Evolutionary conservation across 2,329 filamentous ascomycete species (phyloP).

Genomic region (Curvularia sp.): DNA sequence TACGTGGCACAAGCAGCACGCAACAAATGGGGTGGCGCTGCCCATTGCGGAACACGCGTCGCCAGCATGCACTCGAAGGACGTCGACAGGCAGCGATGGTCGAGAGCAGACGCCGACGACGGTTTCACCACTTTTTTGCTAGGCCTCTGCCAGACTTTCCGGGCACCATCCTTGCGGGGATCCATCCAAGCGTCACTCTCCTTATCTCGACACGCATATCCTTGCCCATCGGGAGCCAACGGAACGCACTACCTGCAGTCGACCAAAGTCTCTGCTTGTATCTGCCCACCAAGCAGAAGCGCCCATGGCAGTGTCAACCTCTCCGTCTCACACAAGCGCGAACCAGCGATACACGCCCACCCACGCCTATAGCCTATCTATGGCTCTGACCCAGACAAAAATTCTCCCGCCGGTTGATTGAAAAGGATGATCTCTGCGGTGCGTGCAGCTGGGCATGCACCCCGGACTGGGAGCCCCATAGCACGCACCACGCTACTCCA

Average conservation of each 20-base stretch:
- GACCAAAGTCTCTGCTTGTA: background rate
- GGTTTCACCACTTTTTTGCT: conserved; percentile 13
- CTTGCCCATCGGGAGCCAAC: conserved; percentile 17
- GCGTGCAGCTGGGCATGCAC: conserved; percentile 27
- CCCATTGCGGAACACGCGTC: conserved; percentile 19
- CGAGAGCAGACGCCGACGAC: background rate
- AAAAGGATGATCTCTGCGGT: conserved; percentile 10
- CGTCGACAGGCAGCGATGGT: background rate
- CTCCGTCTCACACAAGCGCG: conserved; percentile 8
- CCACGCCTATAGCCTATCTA: conserved; percentile 9
- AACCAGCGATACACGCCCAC: background rate
- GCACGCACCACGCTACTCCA: conserved; percentile 23
- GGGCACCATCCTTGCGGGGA: conserved; percentile 19
- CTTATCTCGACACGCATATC: conserved; percentile 18
- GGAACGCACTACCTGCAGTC: conserved; percentile 7
- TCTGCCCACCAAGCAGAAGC: background rate
- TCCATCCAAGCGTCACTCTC: conserved; percentile 20
- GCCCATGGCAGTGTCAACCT: background rate
- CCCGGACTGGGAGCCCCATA: conserved; percentile 34
- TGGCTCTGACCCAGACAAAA: background rate
- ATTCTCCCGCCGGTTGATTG: conserved; percentile 13
- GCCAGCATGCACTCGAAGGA: background rate
- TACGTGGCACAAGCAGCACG: conserved; percentile 12
- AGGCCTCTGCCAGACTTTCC: background rate
- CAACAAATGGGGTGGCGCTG: conserved; percentile 7